Conservation (phyloP, 805 yeast species). For the Teunomyces barrocoloradensis region DNA sequence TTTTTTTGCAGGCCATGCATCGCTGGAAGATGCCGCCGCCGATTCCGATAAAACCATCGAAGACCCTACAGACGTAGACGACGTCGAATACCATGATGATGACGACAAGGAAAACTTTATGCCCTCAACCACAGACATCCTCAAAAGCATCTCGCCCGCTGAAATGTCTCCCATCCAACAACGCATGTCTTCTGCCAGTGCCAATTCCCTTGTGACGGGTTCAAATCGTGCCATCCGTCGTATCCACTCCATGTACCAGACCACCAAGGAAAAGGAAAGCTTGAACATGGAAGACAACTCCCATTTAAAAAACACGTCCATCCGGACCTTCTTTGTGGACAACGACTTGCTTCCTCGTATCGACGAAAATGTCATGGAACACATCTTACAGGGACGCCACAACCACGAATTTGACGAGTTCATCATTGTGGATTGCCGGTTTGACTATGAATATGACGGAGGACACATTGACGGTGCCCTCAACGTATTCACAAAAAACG, state of each 20-base stretch:
- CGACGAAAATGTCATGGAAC: conserved; percentile 53
- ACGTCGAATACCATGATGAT: conserved; percentile 12
- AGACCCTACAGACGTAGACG: conserved; percentile 9
- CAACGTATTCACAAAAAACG: conserved; percentile 69
- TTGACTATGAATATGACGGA: conserved; percentile 87
- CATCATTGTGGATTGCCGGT: conserved; percentile 80
- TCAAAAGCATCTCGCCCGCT: background rate
- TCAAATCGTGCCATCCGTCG: conserved; percentile 45
- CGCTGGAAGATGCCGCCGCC: conserved; percentile 4
- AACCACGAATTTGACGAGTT: conserved; percentile 52
- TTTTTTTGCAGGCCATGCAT: background rate
- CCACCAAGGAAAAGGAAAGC: conserved; percentile 31
- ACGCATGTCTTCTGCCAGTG: background rate
- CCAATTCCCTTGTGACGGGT: background rate
- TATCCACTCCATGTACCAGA: conserved; percentile 68
- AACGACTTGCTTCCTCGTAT: conserved; percentile 72
- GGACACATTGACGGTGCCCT: conserved; percentile 88
- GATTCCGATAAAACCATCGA: conserved; percentile 1
- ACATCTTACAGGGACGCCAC: conserved; percentile 54
- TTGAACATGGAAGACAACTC: conserved; percentile 29
- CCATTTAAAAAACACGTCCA: conserved; percentile 25
- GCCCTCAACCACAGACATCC: conserved; percentile 14
- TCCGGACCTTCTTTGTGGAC: conserved; percentile 29
- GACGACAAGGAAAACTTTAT: background rate
- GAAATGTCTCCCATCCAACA: conserved; percentile 5